Evolutionary conservation across 352 stramenopile genomes (phyloP).

Genomic region (Globisporangium rhizosaccharum): DNA sequence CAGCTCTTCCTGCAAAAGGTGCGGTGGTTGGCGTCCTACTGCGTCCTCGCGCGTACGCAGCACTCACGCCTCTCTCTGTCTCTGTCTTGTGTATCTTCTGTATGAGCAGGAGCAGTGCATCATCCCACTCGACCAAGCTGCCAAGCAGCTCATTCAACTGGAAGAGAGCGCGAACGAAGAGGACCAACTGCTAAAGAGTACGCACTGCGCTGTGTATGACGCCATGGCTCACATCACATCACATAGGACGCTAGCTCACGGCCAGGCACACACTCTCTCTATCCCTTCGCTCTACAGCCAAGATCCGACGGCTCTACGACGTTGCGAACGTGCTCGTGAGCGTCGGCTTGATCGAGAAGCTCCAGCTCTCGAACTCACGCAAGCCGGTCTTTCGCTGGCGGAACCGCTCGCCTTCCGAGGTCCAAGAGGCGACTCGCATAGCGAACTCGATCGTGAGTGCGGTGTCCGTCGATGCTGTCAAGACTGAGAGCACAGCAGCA

Average conservation of each 20-base stretch:
- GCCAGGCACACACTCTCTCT: neutral
- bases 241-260: neutral
- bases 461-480: neutral
- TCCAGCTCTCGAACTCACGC: conserved; percentile 74
- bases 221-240: too few species aligned
- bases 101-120: conserved; percentile 73
- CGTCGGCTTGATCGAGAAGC: conserved; percentile 90
- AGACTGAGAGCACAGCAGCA: neutral
- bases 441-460: too few species aligned
- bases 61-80: neutral
- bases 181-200: conserved; percentile 81
- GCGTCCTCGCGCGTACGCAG: too few species aligned
- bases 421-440: neutral
- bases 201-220: conserved; percentile 2
- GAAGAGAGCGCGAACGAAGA: conserved; percentile 72
- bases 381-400: conserved; percentile 86
- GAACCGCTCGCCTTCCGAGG: conserved; percentile 20
- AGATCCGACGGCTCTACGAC: conserved; percentile 96
- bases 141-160: conserved; percentile 91
- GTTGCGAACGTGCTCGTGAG: conserved; percentile 95
- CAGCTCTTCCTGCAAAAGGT: conserved; percentile 92
- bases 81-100: conserved; percentile 1
- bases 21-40: neutral
- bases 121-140: conserved; percentile 91
- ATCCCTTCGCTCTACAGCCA: conserved; percentile 44